Evolutionary conservation across 2,329 filamentous ascomycete genomes (phyloP), one percentile per base, ranked within the genome.

Genomic region (Aureobasidium sp.): DNA sequence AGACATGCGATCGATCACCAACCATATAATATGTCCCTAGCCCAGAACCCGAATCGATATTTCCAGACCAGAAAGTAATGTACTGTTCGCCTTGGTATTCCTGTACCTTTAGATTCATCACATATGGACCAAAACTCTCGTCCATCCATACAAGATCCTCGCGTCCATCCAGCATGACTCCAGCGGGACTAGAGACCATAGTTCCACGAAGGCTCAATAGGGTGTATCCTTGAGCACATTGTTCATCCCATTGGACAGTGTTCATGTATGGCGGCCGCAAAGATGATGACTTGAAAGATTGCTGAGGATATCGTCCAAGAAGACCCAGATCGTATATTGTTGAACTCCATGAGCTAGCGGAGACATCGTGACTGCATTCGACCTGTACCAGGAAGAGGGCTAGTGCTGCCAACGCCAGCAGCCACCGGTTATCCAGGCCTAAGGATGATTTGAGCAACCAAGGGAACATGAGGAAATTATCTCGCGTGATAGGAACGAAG

Each of bases 11-110:
- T 20, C 7, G 3, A 23, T 13, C 13, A 74, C 41, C 65, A 58
- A 20, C 74, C 73, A 62, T 62, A 17, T 37, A 47, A 10, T 62
- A 62, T n/a, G 50, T 48, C 7, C 60, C 60, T 5, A 50, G 6
- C 6, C 60, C 60, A 23, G 29, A 47, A 8, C 51, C 69, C 65
- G 6, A 73, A 71, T 61, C 68, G 69, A 3, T 70, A 41, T 71
- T 64, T 15, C 74, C 74, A 26, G 69, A 69, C 73, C 73, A 76
- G 62, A 76, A 72, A 1, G 74, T 76, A 13, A 76, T 64, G 55
- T 72, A 75, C 26, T 73, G 66, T 61, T 72, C 64, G 20, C 70
- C 72, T 39, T 69, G 67, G 65, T 73, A 75, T 9, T 63, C 61
- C 56, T 76, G 74, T 7, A 73, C 64, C 48, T 69, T 70, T 5